A percentile compares a stretch with the other conserved stretches of the same genome.
These are phyloP conservation scores for Silene coronaria DNA, from an alignment of 179 eudicot genomes.

Conservation along the genomic window DNA sequence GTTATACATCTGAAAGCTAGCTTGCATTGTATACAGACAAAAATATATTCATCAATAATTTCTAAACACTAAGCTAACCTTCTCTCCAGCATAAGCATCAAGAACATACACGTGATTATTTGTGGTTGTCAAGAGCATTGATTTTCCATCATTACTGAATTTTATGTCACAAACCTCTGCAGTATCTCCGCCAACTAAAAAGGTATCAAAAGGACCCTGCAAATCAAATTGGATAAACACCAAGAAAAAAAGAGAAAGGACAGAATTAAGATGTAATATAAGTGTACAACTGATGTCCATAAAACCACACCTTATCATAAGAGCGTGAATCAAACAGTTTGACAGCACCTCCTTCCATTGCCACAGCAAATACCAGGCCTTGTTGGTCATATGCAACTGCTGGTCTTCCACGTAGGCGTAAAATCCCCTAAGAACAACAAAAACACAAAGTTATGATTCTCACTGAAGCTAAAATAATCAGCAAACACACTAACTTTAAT, in stretches of 20 bases:
- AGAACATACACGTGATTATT: conserved; percentile 71
- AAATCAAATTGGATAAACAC: conserved; percentile 4
- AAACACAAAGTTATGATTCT: conserved; percentile 29
- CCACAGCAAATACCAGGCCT: conserved; percentile 98
- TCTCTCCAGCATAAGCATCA: conserved; percentile 92
- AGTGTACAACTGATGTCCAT: background rate
- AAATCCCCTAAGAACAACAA: conserved; percentile 64
- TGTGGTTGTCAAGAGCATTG: conserved; percentile 90
- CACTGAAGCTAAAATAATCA: background rate
- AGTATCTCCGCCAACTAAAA: conserved; percentile 94
- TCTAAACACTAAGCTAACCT: conserved; percentile 42
- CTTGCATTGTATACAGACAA: background rate
- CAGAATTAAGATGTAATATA: background rate
- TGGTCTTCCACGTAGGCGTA: conserved; percentile 87
- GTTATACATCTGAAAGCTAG: background rate
- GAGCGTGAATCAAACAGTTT: conserved; percentile 93
- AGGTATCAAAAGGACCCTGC: conserved; percentile 97
- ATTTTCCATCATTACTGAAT: conserved; percentile 97
- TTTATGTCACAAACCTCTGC: conserved; percentile 96
- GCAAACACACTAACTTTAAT: background rate
- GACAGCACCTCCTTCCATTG: conserved; percentile 99
- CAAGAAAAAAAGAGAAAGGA: background rate
- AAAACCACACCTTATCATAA: conserved; percentile 67
- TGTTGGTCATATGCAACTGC: conserved; percentile 98
- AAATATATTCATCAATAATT: background rate